These are phyloP conservation scores for Boletus vermiculosoides DNA, from an alignment of 768 basidiomycete species.

Conservation along the genomic window DNA sequence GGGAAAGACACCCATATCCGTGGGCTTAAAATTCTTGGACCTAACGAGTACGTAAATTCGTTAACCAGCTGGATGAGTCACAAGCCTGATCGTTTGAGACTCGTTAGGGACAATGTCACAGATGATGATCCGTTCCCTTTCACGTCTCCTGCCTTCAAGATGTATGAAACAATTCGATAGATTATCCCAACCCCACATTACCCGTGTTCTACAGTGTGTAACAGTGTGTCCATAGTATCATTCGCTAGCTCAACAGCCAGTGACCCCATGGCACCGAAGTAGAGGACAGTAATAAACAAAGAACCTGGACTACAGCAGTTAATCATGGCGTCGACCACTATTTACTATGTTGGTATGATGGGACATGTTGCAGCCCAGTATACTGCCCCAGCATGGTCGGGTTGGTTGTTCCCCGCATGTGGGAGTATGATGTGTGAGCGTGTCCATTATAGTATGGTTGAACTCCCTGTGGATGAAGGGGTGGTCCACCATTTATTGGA, in stretches of 20 bases:
- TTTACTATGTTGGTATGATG: slow-evolving; percentile 31
- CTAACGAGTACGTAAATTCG: slow-evolving; percentile 58
- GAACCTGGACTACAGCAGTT: background rate
- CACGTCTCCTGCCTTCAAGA: slow-evolving; percentile 59
- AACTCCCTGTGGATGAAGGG: slow-evolving; percentile 19
- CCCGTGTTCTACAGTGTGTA: slow-evolving; percentile 29
- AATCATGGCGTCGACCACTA: slow-evolving; percentile 8
- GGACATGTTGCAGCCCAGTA: slow-evolving; percentile 26
- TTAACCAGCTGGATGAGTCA: background rate
- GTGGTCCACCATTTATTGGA: slow-evolving; percentile 17
- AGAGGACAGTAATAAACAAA: slow-evolving; percentile 12
- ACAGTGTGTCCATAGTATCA: slow-evolving; percentile 13
- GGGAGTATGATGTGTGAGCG: slow-evolving; percentile 26
- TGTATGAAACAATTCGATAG: slow-evolving; percentile 78
- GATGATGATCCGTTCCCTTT: slow-evolving; percentile 78
- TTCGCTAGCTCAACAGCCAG: background rate
- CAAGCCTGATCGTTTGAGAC: background rate
- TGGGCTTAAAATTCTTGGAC: slow-evolving; percentile 84
- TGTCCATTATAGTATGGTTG: slow-evolving; percentile 30
- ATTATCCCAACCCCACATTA: slow-evolving; percentile 24
- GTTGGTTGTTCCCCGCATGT: slow-evolving; percentile 25
- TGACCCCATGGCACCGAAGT: background rate
- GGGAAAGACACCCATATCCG: slow-evolving; percentile 99
- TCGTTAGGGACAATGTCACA: slow-evolving; percentile 40
- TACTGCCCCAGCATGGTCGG: slow-evolving; percentile 24